Conservation (phyloP, 805 yeast genomes). For the Ogataea sp. region DNA sequence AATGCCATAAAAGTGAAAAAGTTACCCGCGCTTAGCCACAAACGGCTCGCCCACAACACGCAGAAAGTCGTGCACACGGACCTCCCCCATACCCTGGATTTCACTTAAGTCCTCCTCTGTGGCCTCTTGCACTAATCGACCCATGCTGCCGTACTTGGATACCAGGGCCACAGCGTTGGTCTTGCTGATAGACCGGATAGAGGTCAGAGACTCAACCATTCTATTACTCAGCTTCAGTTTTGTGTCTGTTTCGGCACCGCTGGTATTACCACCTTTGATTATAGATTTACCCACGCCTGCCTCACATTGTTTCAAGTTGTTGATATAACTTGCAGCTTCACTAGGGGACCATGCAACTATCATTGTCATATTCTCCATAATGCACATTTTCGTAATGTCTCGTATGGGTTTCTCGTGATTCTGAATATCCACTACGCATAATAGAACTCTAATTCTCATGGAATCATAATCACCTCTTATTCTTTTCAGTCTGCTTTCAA, state of each 20-base stretch:
- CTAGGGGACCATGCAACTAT: constrained; percentile 47
- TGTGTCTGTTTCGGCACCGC: constrained; percentile 12
- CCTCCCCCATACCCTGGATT: constrained; percentile 42
- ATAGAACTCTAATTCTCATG: constrained; percentile 38
- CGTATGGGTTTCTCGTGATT: constrained; percentile 42
- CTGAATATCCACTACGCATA: constrained; percentile 61
- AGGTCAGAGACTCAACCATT: constrained; percentile 36
- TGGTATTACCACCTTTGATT: constrained; percentile 33
- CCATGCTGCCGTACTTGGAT: constrained; percentile 39
- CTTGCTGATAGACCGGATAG: constrained; percentile 40
- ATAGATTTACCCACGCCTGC: constrained; percentile 19
- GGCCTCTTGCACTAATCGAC: constrained; percentile 29
- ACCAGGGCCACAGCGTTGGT: constrained; percentile 45
- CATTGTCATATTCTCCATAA: constrained; percentile 40
- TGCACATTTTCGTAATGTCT: constrained; percentile 37
- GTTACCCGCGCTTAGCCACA: constrained; percentile 11
- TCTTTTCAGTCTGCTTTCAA: constrained; percentile 45
- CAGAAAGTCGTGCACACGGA: constrained; percentile 33
- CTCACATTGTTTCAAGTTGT: constrained; percentile 25
- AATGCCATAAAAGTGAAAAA: background rate
- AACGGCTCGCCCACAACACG: constrained; percentile 41
- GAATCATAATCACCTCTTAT: constrained; percentile 20
- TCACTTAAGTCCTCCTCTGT: constrained; percentile 21
- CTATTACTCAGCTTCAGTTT: constrained; percentile 34
- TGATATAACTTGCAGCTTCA: constrained; percentile 41